phyloP scores from a whole-genome alignment of 1,284 basidiomycete genomes.

The Malassezia restricta region DNA sequence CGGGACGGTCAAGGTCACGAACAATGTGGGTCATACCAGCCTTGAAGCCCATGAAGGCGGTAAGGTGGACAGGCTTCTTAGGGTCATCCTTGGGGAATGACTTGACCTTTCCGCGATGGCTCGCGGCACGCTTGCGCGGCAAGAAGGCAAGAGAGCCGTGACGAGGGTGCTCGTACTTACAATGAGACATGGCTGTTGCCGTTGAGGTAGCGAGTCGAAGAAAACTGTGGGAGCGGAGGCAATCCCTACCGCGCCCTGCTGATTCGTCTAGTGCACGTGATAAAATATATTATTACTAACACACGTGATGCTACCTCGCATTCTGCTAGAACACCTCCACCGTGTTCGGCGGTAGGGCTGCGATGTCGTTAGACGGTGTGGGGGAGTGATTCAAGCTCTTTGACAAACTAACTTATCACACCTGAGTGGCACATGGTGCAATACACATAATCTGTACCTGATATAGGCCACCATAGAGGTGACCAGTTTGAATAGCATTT shows the following conservation, averaged over 20 bases:
- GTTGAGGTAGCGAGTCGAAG: constrained; percentile 17
- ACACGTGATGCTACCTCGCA: neutral
- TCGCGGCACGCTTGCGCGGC: constrained; percentile 45
- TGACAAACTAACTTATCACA: neutral
- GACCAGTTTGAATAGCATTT: constrained; percentile 9
- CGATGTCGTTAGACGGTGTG: too few relatives aligned
- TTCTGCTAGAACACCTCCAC: too few relatives aligned
- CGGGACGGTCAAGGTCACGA: constrained; percentile 96
- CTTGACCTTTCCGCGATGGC: constrained; percentile 45
- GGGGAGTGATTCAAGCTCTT: too few relatives aligned
- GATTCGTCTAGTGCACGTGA: neutral
- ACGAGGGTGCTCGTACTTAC: constrained; percentile 44
- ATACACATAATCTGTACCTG: neutral
- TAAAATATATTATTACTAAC: neutral
- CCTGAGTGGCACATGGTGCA: constrained; percentile 6
- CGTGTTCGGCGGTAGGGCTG: too few relatives aligned
- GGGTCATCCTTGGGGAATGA: constrained; percentile 71
- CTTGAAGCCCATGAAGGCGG: constrained; percentile 98
- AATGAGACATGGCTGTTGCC: constrained; percentile 18
- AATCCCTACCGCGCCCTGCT: neutral
- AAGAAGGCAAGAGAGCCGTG: constrained; percentile 46
- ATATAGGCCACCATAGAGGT: constrained; percentile 12
- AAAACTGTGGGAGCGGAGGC: constrained; percentile 2
- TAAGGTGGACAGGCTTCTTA: constrained; percentile 98
- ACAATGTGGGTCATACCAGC: constrained; percentile 99